Evolutionary conservation across 306 rosid species (phyloP).

Genomic region (Comarum palustre): DNA sequence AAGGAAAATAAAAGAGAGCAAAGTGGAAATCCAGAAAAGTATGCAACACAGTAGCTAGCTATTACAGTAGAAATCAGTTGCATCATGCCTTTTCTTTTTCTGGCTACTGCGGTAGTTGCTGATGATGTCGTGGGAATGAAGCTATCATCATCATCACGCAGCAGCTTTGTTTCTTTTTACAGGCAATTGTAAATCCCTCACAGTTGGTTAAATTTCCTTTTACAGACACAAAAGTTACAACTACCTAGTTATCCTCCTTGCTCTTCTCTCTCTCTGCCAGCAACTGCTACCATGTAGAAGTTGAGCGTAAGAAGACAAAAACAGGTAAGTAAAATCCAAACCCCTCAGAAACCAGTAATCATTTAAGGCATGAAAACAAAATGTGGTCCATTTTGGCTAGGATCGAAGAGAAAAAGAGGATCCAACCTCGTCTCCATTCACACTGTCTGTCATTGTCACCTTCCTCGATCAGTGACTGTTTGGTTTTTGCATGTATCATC

Average conservation of each 20-base stretch:
- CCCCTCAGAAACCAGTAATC: neutral
- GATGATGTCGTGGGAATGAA: constrained; percentile 17
- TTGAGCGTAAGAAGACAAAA: no score
- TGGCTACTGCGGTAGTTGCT: constrained; percentile 7
- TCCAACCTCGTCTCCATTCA: neutral
- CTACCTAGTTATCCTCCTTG: neutral
- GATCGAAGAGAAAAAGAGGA: neutral
- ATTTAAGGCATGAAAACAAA: constrained; percentile 7
- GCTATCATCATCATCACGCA: neutral
- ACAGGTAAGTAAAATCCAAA: neutral
- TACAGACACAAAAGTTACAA: neutral
- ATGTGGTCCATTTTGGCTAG: constrained; percentile 20
- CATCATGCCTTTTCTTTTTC: constrained; percentile 2
- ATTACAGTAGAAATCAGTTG: constrained; percentile 5
- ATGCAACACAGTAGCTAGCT: neutral
- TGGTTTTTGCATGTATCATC: neutral
- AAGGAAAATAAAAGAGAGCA: neutral
- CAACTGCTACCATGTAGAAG: neutral
- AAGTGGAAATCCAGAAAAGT: neutral
- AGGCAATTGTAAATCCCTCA: neutral
- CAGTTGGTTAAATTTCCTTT: constrained; percentile 14
- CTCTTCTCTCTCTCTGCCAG: neutral
- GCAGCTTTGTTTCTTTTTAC: neutral
- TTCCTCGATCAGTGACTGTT: constrained; percentile 10
- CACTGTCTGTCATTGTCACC: constrained; percentile 16